Percentiles rank a stretch among this genome's conserved stretches.
Conservation (phyloP, 2,329 filamentous ascomycete genomes). For the Ilyonectria sp. region DNA sequence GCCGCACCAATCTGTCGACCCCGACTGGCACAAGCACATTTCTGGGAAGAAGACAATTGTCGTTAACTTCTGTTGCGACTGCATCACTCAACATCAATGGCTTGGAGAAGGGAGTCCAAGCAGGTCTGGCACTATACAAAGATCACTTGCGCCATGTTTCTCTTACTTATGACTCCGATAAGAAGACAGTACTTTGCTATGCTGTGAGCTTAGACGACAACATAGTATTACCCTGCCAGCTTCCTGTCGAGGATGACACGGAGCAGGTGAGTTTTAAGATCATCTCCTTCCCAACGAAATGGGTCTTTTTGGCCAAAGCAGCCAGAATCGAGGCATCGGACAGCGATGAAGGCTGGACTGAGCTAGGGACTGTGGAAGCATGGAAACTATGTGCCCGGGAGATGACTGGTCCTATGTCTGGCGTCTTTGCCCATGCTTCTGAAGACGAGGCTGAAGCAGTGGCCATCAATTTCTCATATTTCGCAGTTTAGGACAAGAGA, state of each 20-base stretch:
- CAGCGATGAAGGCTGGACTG: conserved; percentile 14
- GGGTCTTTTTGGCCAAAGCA: conserved; percentile 12
- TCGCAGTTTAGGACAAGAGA: neutral
- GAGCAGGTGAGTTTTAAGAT: conserved; percentile 18
- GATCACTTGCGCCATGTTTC: conserved; percentile 30
- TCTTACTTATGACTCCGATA: conserved; percentile 12
- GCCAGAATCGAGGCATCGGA: neutral
- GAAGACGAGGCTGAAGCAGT: neutral
- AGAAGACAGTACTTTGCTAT: neutral
- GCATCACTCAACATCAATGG: conserved; percentile 12
- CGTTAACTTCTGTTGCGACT: conserved; percentile 26
- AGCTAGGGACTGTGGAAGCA: conserved; percentile 17
- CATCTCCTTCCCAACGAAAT: conserved; percentile 17
- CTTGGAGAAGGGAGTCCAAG: conserved; percentile 1
- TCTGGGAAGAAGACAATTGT: conserved; percentile 23
- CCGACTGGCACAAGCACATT: conserved; percentile 25
- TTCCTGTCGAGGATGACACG: neutral
- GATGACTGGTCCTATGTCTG: conserved; percentile 33
- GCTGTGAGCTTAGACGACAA: conserved; percentile 16
- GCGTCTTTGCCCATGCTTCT: conserved; percentile 18
- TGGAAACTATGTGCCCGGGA: conserved; percentile 21
- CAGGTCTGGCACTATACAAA: conserved; percentile 31
- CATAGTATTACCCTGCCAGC: neutral
- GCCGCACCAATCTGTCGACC: conserved; percentile 12
- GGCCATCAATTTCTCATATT: neutral